These are phyloP conservation scores for Eucalyptus tenuipes DNA, from an alignment of 345 rosid species.

Conservation along the genomic window DNA sequence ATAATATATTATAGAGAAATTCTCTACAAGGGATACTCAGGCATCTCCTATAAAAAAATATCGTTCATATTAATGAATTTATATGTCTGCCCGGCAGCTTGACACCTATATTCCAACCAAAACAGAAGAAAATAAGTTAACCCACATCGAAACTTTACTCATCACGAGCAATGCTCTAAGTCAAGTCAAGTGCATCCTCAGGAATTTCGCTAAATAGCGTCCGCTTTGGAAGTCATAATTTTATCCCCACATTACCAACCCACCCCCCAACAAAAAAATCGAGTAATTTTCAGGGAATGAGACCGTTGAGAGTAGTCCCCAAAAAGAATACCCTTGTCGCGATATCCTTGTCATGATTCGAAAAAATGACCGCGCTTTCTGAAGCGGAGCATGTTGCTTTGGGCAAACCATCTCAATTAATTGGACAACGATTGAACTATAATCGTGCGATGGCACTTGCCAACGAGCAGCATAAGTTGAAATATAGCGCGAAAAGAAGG, in stretches of 20 bases:
- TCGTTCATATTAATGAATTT: too few relatives aligned
- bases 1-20: not conserved
- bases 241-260: too few relatives aligned
- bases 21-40: not conserved
- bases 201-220: not conserved
- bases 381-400: not conserved
- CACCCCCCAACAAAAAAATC: too few relatives aligned
- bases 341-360: not conserved
- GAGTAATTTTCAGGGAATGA: not conserved
- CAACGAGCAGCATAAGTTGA: not conserved
- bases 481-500: not conserved
- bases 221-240: too few relatives aligned
- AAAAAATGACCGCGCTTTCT: not conserved
- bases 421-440: not conserved
- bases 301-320: not conserved
- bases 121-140: not conserved
- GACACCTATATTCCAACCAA: not conserved
- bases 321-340: not conserved
- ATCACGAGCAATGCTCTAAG: not conserved
- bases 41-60: not conserved
- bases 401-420: not conserved
- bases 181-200: not conserved
- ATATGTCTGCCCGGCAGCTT: not conserved
- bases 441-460: not conserved
- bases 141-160: not conserved